A percentile compares a stretch with the other conserved stretches of the same genome.
These are phyloP conservation scores for Didymella exigua DNA, from an alignment of 2,329 filamentous ascomycete species.

Conservation along the genomic window DNA sequence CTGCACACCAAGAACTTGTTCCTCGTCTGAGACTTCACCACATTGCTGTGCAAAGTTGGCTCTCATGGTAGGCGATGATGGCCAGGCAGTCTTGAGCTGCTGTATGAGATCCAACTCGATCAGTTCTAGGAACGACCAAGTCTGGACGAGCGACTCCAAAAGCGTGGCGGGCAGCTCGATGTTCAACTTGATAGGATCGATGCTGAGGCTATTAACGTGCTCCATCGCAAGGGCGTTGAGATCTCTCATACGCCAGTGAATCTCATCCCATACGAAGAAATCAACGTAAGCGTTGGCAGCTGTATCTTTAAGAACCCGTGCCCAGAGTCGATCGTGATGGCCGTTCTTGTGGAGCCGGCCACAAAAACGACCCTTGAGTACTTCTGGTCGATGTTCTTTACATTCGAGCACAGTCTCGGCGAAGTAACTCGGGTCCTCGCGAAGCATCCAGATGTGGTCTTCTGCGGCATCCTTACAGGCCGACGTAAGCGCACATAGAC, in stretches of 20 bases:
- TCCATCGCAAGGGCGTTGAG: not conserved
- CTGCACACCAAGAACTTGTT: not conserved
- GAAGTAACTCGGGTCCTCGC: slow-evolving; percentile 59
- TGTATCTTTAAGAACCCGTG: not conserved
- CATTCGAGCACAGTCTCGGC: slow-evolving; percentile 40
- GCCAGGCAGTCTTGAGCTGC: not conserved
- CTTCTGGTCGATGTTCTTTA: slow-evolving; percentile 53
- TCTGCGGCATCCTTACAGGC: slow-evolving; percentile 8
- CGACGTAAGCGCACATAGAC: slow-evolving; percentile 49
- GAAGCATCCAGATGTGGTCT: slow-evolving; percentile 49
- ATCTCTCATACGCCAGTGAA: not conserved
- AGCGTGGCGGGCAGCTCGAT: not conserved
- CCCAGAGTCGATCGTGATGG: not conserved
- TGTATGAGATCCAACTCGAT: not conserved
- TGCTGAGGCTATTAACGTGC: not conserved
- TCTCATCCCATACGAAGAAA: not conserved
- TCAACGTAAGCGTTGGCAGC: not conserved
- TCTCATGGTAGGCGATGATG: not conserved
- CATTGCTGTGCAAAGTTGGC: not conserved
- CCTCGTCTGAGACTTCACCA: not conserved
- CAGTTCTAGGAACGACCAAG: not conserved
- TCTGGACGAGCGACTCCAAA: not conserved
- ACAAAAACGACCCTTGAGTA: not conserved
- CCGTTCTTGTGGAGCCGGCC: not conserved
- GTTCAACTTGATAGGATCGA: not conserved